Evolutionary conservation across 345 rosid species (phyloP), one percentile per base, ranked within the genome.

Genomic region (Ceriops tagal): DNA sequence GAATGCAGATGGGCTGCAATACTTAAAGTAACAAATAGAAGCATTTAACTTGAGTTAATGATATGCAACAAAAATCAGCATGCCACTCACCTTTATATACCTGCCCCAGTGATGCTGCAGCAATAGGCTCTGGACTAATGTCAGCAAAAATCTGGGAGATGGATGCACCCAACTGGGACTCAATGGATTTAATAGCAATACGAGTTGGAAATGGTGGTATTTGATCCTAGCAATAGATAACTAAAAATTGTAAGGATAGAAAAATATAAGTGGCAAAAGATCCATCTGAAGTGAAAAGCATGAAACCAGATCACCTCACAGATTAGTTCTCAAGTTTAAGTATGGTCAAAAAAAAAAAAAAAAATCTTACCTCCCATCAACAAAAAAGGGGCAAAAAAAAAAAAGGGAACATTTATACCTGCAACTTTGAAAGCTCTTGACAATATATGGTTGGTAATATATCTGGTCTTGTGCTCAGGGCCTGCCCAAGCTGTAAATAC

Each of bases 71-170:
- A 43, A 43, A 43, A 43, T 43, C 49, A 43, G 5, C 49, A 13
- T 5, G 5, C 28, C 59, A 52, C 53, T 57, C 47, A 58, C 97
- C 97, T 95, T 92, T 95, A 80, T 92, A 92, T 72, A 95, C 97
- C 86, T 95, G 97, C 47, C 99, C 99, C 73, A 95, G 76, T 53
- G 99, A 95, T 74, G 98, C 98, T 60, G 98, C 90, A 64, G 97
- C 97, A 71, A 88, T 77, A 68, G 98, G 97, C 83, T 88, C 82
- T 57, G 84, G 88, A 79, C 96, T 86, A 59, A 93, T 89, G 83
- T 91, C 92, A 28, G 97, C 87, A 87, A 91, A 93, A 73, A 84
- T 51, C 77, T 89, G 73, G 61, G 91, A 84, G 64, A 88, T 66
- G 51, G 95, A 83, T 70, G 70, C 79, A 75, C 96, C 98, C 73